A percentile compares a stretch with the other conserved stretches of the same genome.
Evolutionary conservation across 441 rosid species (phyloP).

Genomic region (Erodium moschatum): DNA sequence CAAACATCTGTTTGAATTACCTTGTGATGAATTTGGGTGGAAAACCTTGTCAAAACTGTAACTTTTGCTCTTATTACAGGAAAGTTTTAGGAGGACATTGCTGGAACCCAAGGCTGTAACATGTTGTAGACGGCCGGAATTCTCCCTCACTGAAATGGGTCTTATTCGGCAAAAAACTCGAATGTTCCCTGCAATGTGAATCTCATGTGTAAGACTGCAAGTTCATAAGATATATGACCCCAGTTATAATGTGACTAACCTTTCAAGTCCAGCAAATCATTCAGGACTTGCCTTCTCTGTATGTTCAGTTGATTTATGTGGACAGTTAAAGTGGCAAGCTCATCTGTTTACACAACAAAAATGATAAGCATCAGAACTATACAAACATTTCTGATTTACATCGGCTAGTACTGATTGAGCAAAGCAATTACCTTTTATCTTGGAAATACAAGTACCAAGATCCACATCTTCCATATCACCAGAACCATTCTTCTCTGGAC

Average conservation of each 20-base stretch:
- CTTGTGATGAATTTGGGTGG: conserved; percentile 59
- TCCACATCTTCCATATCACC: conserved; percentile 21
- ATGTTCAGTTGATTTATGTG: conserved; percentile 38
- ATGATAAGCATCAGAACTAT: conserved; percentile 6
- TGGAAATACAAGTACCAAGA: conserved; percentile 23
- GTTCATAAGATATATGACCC: too few relatives aligned
- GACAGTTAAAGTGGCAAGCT: conserved; percentile 34
- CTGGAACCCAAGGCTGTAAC: conserved; percentile 44
- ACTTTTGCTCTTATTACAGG: conserved; percentile 37
- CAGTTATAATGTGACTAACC: conserved; percentile 32
- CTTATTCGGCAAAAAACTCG: conserved; percentile 76
- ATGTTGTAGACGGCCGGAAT: conserved; percentile 25
- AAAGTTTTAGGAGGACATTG: conserved; percentile 36
- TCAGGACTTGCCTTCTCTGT: conserved; percentile 52
- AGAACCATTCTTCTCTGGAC: conserved; percentile 1
- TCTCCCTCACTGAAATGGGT: conserved; percentile 30
- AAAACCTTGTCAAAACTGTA: conserved; percentile 62
- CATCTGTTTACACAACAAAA: conserved; percentile 34
- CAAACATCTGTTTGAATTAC: conserved; percentile 24
- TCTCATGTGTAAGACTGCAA: too few relatives aligned
- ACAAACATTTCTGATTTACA: conserved; percentile 1
- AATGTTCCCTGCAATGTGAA: conserved; percentile 49
- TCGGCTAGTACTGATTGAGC: background rate
- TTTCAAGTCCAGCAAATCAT: conserved; percentile 63
- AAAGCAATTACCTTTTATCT: conserved; percentile 26